These are phyloP conservation scores for Sporothrix dimorphospora DNA, from an alignment of 2,329 filamentous ascomycete species.

Conservation along the genomic window DNA sequence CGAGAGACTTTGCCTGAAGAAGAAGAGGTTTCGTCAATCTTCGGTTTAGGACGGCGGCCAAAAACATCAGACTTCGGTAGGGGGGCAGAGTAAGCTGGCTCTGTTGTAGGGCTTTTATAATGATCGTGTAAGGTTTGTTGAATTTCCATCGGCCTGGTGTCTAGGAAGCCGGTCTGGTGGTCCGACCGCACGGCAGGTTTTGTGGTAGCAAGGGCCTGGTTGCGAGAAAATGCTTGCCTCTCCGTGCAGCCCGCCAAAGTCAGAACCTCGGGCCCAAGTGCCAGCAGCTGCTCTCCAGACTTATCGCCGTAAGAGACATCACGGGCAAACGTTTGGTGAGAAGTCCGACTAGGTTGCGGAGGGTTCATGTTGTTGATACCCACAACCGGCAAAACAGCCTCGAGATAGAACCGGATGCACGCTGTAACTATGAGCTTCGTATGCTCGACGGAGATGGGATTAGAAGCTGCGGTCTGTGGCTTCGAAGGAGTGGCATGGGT, in stretches of 20 bases:
- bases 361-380: not conserved
- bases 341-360: not conserved
- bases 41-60: not conserved
- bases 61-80: not conserved
- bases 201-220: no score
- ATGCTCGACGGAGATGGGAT: constrained; percentile 59
- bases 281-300: no score
- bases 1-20: not conserved
- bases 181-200: not conserved
- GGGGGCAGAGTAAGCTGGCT: no score
- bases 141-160: no score
- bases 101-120: no score
- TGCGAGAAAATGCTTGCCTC: no score
- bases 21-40: not conserved
- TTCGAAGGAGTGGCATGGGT: not conserved
- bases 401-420: constrained; percentile 47
- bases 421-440: constrained; percentile 56
- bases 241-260: no score
- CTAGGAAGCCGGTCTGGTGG: not conserved
- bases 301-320: no score
- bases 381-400: constrained; percentile 25
- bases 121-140: no score
- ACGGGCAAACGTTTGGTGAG: not conserved
- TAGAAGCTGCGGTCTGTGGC: constrained; percentile 11
- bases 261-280: no score